phyloP scores from a whole-genome alignment of 441 rosid species.

The Pelargonium cotyledonis region DNA sequence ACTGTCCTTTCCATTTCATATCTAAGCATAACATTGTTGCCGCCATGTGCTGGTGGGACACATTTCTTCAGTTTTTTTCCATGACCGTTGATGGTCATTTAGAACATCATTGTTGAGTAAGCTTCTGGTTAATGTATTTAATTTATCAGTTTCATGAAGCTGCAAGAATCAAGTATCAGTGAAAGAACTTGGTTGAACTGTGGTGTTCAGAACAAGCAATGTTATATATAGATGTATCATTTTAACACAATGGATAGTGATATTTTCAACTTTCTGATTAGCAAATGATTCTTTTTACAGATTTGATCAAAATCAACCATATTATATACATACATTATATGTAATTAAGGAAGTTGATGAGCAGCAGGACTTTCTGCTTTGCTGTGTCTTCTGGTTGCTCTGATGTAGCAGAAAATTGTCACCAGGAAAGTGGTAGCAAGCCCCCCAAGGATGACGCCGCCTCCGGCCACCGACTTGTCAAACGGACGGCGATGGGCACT shows the following conservation, averaged over 20 bases:
- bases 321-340: too few relatives aligned
- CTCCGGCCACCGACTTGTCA: conserved; percentile 67
- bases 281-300: not conserved
- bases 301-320: not conserved
- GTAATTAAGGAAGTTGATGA: conserved; percentile 2
- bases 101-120: not conserved
- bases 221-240: not conserved
- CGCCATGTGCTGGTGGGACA: not conserved
- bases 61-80: not conserved
- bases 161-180: too few relatives aligned
- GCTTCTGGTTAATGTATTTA: too few relatives aligned
- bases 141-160: too few relatives aligned
- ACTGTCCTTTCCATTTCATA: not conserved
- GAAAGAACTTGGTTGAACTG: too few relatives aligned
- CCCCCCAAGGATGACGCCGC: conserved; percentile 65
- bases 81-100: not conserved
- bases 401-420: conserved; percentile 62
- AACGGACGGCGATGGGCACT: conserved; percentile 32
- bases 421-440: conserved; percentile 62
- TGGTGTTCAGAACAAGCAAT: too few relatives aligned
- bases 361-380: conserved; percentile 22
- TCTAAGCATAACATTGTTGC: not conserved
- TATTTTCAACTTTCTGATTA: not conserved
- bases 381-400: conserved; percentile 54
- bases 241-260: not conserved